Conservation (phyloP, 305 asterid genomes). For the Fraxinus dipetala region DNA sequence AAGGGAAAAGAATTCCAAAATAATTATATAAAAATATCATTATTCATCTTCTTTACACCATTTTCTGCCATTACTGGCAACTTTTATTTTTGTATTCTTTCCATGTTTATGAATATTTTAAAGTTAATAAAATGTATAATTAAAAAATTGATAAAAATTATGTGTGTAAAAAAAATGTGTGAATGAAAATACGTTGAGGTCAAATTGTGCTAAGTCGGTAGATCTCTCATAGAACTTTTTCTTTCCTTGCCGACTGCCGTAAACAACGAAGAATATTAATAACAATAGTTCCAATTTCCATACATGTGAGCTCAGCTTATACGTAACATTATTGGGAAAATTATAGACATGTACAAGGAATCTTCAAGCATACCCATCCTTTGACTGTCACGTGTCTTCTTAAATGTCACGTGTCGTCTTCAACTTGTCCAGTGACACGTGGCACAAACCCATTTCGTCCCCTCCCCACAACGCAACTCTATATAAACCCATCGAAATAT, state of each 20-base stretch:
- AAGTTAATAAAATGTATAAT: too few species aligned
- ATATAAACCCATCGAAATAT: background rate
- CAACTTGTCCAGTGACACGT: conserved; percentile 5
- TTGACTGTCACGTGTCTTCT: background rate
- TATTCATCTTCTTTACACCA: background rate
- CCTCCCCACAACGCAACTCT: background rate
- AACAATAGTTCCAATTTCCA: too few species aligned
- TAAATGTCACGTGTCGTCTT: background rate
- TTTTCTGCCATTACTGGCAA: background rate
- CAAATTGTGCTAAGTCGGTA: background rate
- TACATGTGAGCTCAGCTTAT: background rate
- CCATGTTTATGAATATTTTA: background rate
- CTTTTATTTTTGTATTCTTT: background rate
- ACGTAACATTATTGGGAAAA: background rate
- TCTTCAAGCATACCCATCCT: background rate
- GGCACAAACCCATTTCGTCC: conserved; percentile 15
- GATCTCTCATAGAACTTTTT: background rate
- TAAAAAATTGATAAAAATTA: too few species aligned
- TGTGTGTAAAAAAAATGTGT: too few species aligned
- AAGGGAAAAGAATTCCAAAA: too few species aligned
- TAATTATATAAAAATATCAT: background rate
- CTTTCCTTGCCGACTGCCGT: background rate
- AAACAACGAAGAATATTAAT: background rate
- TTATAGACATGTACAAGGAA: background rate
- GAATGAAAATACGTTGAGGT: background rate